Evolutionary conservation across 2,329 filamentous ascomycete genomes (phyloP).

Genomic region (Exophiala phaeomuriformis): DNA sequence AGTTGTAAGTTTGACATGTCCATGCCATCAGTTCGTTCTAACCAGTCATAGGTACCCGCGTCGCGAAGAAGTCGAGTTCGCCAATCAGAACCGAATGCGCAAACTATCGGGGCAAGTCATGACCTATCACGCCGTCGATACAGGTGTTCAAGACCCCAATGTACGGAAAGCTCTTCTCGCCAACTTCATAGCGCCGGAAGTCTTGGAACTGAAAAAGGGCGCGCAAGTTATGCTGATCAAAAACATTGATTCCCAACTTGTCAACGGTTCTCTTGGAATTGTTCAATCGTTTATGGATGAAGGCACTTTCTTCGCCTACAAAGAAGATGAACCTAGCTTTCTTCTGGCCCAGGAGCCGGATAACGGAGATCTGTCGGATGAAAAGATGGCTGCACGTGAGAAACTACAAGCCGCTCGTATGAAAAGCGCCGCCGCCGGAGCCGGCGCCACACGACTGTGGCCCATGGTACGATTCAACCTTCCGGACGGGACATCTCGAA

Average conservation of each 20-base stretch:
- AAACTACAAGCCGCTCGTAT: slow-evolving; percentile 49
- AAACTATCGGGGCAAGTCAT: slow-evolving; percentile 61
- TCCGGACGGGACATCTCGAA: slow-evolving; percentile 66
- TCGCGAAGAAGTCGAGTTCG: slow-evolving; percentile 76
- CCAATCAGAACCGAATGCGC: slow-evolving; percentile 68
- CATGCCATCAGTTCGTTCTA: not conserved
- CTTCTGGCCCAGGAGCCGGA: slow-evolving; percentile 36
- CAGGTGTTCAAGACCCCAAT: slow-evolving; percentile 59
- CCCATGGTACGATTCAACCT: slow-evolving; percentile 80
- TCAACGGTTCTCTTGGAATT: slow-evolving; percentile 88
- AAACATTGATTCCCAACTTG: slow-evolving; percentile 87
- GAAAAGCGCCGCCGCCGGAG: slow-evolving; percentile 42
- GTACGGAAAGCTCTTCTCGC: slow-evolving; percentile 68
- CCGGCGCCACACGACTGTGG: slow-evolving; percentile 52
- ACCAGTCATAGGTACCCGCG: slow-evolving; percentile 63
- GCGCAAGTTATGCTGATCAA: slow-evolving; percentile 99
- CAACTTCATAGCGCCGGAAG: slow-evolving; percentile 88
- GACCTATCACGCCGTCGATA: slow-evolving; percentile 67
- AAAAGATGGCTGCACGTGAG: slow-evolving; percentile 40
- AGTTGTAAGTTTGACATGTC: slow-evolving; percentile 51
- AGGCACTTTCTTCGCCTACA: slow-evolving; percentile 52
- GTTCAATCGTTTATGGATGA: slow-evolving; percentile 74
- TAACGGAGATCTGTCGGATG: slow-evolving; percentile 41
- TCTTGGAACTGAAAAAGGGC: slow-evolving; percentile 75
- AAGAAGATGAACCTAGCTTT: slow-evolving; percentile 51